Evolutionary conservation across 1,284 basidiomycete genomes (phyloP).

Genomic region (Tilletia indica): DNA sequence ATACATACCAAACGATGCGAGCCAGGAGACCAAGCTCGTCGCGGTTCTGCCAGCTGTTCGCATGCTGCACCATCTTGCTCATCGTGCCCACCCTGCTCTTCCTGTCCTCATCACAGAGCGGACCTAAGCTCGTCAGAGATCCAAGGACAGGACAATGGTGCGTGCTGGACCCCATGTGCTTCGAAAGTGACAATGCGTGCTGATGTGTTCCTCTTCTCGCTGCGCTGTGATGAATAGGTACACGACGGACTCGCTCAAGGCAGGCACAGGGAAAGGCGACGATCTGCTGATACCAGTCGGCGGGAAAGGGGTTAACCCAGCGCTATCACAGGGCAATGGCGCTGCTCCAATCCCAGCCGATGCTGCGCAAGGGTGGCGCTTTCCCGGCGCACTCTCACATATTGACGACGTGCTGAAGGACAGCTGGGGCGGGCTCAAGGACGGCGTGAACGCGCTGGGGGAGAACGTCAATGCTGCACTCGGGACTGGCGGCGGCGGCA

Average conservation of each 20-base stretch:
- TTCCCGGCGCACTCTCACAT: neutral
- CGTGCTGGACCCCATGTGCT: constrained; percentile 18
- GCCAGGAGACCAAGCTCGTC: constrained; percentile 18
- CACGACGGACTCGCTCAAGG: constrained; percentile 21
- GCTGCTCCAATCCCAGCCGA: constrained; percentile 14
- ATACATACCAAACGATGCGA: neutral
- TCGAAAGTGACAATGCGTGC: too few relatives aligned
- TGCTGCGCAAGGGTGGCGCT: constrained; percentile 13
- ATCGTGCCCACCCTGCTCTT: constrained; percentile 48
- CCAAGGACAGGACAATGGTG: constrained; percentile 16
- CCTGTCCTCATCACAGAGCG: constrained; percentile 29
- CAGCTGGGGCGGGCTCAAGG: constrained; percentile 24
- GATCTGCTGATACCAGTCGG: constrained; percentile 56
- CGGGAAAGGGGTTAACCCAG: constrained; percentile 18
- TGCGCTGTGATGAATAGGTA: neutral
- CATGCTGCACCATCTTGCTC: constrained; percentile 43
- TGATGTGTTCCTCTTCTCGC: too few relatives aligned
- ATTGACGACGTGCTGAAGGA: constrained; percentile 18
- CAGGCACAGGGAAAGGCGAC: constrained; percentile 46
- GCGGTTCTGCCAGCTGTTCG: constrained; percentile 48
- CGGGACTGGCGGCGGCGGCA: too few relatives aligned
- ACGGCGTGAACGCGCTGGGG: constrained; percentile 25
- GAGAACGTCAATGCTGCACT: constrained; percentile 64
- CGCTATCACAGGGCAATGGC: constrained; percentile 33
- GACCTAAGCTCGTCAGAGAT: neutral